phyloP scores from a whole-genome alignment of 2,329 filamentous ascomycete species.

The Aschersonia sp. region DNA sequence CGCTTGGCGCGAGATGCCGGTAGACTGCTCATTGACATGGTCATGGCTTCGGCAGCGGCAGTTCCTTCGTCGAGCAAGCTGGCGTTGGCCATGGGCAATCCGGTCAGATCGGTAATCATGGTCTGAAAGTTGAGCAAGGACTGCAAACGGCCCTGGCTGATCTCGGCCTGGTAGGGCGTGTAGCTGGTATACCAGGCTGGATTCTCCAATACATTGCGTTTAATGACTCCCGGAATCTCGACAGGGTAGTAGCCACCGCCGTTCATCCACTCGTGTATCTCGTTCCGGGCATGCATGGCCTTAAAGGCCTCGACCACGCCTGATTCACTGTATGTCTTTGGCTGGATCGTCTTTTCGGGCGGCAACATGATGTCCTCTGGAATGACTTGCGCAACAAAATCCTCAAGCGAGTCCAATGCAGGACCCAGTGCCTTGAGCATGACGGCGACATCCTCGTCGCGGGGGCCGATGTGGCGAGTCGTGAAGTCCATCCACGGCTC shows the following conservation, averaged over 20 bases:
- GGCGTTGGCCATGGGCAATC: slow-evolving; percentile 76
- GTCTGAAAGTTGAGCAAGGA: slow-evolving; percentile 94
- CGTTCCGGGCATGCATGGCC: slow-evolving; percentile 22
- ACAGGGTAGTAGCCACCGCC: slow-evolving; percentile 82
- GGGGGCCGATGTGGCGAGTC: slow-evolving; percentile 77
- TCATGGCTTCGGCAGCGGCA: slow-evolving; percentile 92
- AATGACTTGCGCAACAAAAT: slow-evolving; percentile 74
- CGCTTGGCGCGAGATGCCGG: slow-evolving; percentile 59
- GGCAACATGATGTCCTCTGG: slow-evolving; percentile 55
- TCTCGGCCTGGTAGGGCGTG: slow-evolving; percentile 93
- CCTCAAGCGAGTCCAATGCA: slow-evolving; percentile 57
- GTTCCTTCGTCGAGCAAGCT: slow-evolving; percentile 85
- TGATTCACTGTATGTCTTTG: slow-evolving; percentile 37
- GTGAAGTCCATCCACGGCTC: slow-evolving; percentile 37
- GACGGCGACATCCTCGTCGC: slow-evolving; percentile 48
- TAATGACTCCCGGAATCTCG: slow-evolving; percentile 78
- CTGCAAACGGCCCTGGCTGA: slow-evolving; percentile 87
- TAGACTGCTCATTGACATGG: slow-evolving; percentile 68
- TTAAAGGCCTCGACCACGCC: slow-evolving; percentile 14
- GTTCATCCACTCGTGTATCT: slow-evolving; percentile 52
- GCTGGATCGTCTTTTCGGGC: slow-evolving; percentile 19
- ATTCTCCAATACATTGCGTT: slow-evolving; percentile 83
- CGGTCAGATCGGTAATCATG: slow-evolving; percentile 77
- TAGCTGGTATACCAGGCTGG: slow-evolving; percentile 98
- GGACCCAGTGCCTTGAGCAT: slow-evolving; percentile 76